These are phyloP conservation scores for Scheffersomyces illinoinensis DNA, from an alignment of 1,139 yeast genomes.

Conservation along the genomic window DNA sequence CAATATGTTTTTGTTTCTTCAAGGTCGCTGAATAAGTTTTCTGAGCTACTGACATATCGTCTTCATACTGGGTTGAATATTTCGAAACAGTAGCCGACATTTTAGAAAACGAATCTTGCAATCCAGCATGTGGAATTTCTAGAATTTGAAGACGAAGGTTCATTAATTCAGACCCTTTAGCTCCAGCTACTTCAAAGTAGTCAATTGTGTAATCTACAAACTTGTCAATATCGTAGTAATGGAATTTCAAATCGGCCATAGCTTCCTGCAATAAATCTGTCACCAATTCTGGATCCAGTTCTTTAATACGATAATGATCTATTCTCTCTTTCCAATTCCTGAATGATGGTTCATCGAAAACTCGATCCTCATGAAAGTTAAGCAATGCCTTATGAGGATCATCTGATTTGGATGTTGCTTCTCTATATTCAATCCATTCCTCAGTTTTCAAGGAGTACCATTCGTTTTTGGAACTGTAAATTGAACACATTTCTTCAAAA, in stretches of 20 bases:
- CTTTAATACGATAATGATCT: neutral
- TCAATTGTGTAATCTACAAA: neutral
- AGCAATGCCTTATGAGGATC: neutral
- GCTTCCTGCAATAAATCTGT: neutral
- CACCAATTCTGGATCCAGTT: neutral
- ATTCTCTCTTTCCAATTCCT: neutral
- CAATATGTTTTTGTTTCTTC: constrained; percentile 26
- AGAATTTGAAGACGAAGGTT: neutral
- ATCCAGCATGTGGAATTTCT: constrained; percentile 36
- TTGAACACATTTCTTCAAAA: neutral
- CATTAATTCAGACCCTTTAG: neutral
- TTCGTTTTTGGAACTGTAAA: neutral
- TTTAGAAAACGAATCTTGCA: constrained; percentile 44
- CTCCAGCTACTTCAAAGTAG: neutral
- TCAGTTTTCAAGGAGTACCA: neutral
- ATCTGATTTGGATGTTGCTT: neutral
- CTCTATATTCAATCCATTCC: neutral
- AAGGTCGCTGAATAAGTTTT: constrained; percentile 32
- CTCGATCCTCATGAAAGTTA: neutral
- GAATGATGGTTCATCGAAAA: neutral
- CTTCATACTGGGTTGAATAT: constrained; percentile 34
- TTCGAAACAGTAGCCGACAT: constrained; percentile 46
- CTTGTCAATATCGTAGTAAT: neutral
- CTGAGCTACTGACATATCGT: constrained; percentile 39
- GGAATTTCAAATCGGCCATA: neutral